Evolutionary conservation across 2,329 filamentous ascomycete genomes (phyloP), one percentile per base, ranked within the genome.

Genomic region (Sporothrix dimorphospora): DNA sequence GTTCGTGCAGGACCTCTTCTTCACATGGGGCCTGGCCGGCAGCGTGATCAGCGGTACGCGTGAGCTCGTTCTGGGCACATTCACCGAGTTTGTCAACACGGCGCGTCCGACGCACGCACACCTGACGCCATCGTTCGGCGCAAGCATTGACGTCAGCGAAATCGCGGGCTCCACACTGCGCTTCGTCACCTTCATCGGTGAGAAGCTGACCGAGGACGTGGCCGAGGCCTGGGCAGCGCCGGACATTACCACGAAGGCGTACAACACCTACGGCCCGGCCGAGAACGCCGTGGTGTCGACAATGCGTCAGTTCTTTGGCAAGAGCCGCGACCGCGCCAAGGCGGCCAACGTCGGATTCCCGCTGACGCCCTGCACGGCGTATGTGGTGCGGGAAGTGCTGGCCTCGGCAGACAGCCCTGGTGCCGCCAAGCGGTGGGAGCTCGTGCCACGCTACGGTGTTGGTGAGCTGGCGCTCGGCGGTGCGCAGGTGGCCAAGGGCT

Each of bases 1-100:
- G 12, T 83, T 81, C 38, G 87, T 90, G 0, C 89, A 90, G 75
- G 89, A 91, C 74, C 87, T 90, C 12, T 90, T 91, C 77, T 90
- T 88, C 76, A 82, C 89, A 0, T 69, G 70, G 66, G 69, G 69
- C 8, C 49, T 75, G 42, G 71, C 67, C 1, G 88, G 90, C 79
- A 85, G 84, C 40, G 79, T 91, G n/a, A 89, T 88, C 76, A 85
- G 87, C 30, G 85, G 85, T 0, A 83, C 82, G 0, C 87, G 88
- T 72, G 86, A 89, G 71, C 80, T 87, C 19, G 79, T 90, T 4
- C 86, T 89, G 72, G 81, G 82, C 59, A 84, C 89, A 1, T 73
- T 73, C 34, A 42, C 55, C 40, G 72, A 73, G 73, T 82, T 90
- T 19, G 85, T 88, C 75, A 76, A 79, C 0, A 81, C 88, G 19